Conservation (phyloP, 139 green algal genomes). For the Chlorella ohadii region DNA sequence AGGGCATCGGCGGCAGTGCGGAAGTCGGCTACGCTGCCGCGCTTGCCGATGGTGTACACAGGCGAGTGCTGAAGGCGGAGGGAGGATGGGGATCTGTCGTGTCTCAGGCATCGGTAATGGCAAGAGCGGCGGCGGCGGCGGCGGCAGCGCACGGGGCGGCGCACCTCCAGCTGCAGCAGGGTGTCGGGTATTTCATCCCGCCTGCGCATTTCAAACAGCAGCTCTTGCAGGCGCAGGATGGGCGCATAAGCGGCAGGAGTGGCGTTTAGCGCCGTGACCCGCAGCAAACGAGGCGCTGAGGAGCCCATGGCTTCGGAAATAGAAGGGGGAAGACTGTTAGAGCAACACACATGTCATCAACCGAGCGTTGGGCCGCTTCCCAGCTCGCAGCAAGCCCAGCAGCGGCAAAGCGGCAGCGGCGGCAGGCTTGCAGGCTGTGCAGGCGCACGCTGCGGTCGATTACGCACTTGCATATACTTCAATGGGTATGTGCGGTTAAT, state of each 20-base stretch:
- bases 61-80: constrained; percentile 70
- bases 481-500: no score
- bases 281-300: constrained; percentile 12
- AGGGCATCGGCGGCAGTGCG: constrained; percentile 13
- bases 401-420: no score
- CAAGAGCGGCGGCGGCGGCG: no score
- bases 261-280: constrained; percentile 29
- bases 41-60: constrained; percentile 90
- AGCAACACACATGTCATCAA: no score
- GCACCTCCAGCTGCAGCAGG: constrained; percentile 69
- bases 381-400: no score
- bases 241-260: constrained; percentile 28
- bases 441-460: no score
- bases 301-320: no score
- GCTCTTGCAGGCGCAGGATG: constrained; percentile 52
- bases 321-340: no score
- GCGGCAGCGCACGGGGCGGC: not conserved
- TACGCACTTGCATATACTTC: no score
- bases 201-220: constrained; percentile 40
- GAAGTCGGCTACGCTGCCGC: constrained; percentile 73
- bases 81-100: not conserved
- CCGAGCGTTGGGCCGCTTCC: no score
- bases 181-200: constrained; percentile 54
- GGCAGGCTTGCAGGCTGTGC: no score
- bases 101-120: no score